These are phyloP conservation scores for Boletus sp. DNA, from an alignment of 768 basidiomycete species.

Conservation along the genomic window DNA sequence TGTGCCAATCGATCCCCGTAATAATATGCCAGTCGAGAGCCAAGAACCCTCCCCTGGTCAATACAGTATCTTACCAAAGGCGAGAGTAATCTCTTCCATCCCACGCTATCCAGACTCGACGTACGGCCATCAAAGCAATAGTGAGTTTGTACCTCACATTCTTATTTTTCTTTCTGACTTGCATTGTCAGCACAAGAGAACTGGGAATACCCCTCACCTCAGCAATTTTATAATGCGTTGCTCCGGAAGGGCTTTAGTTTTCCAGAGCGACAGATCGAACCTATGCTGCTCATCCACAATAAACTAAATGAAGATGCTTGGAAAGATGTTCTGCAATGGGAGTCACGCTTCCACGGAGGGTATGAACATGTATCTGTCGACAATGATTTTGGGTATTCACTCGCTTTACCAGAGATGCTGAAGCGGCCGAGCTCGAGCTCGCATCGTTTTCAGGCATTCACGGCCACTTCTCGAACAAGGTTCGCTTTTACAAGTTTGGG, in stretches of 20 bases:
- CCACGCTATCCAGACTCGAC: slow-evolving; percentile 8
- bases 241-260: slow-evolving; percentile 9
- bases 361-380: background rate
- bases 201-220: slow-evolving; percentile 14
- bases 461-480: slow-evolving; percentile 15
- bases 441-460: slow-evolving; percentile 14
- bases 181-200: slow-evolving; percentile 5
- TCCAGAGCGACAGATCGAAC: slow-evolving; percentile 1
- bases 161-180: no score
- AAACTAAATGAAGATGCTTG: slow-evolving; percentile 11
- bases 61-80: background rate
- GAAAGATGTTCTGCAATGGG: slow-evolving; percentile 9
- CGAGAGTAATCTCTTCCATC: slow-evolving; percentile 3
- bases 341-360: slow-evolving; percentile 16
- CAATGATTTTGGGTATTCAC: background rate
- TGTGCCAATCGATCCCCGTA: slow-evolving; percentile 1
- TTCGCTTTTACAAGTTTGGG: slow-evolving; percentile 3
- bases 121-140: slow-evolving; percentile 11
- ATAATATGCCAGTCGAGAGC: slow-evolving; percentile 14
- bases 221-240: slow-evolving; percentile 15
- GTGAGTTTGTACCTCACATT: background rate
- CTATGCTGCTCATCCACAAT: slow-evolving; percentile 10
- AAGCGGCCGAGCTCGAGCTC: slow-evolving; percentile 9
- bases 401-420: background rate
- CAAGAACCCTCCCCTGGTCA: slow-evolving; percentile 3